These are phyloP conservation scores for Amanita fuliginea DNA, from an alignment of 768 basidiomycete genomes.

Conservation along the genomic window DNA sequence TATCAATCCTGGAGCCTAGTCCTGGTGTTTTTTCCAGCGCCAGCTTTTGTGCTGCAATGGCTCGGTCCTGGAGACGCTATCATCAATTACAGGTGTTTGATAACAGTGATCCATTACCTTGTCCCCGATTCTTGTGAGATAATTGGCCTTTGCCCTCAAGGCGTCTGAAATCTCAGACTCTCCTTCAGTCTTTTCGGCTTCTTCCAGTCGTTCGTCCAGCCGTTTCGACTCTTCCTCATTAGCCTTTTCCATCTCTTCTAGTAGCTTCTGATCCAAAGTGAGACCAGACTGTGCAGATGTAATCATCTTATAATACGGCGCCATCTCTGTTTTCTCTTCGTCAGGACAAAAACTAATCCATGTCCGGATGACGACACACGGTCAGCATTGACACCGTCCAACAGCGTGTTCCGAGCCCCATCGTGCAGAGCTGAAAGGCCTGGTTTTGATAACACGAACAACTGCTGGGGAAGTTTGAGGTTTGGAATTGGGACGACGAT, in stretches of 20 bases:
- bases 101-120: conserved; percentile 33
- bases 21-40: conserved; percentile 91
- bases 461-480: conserved; percentile 66
- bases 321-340: conserved; percentile 55
- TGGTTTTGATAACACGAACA: conserved; percentile 61
- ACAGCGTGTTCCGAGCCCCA: conserved; percentile 48
- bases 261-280: conserved; percentile 38
- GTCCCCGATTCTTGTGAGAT: conserved; percentile 83
- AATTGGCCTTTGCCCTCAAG: conserved; percentile 73
- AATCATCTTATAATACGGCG: conserved; percentile 63
- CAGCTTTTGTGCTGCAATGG: conserved; percentile 68
- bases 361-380: conserved; percentile 33
- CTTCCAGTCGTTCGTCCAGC: conserved; percentile 68
- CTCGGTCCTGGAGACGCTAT: conserved; percentile 55
- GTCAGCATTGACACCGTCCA: conserved; percentile 71
- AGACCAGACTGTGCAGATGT: conserved; percentile 36
- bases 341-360: not conserved
- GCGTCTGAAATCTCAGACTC: conserved; percentile 91
- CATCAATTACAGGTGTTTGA: not conserved
- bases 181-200: conserved; percentile 85
- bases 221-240: conserved; percentile 65
- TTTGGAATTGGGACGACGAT: conserved; percentile 81
- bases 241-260: conserved; percentile 49
- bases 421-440: conserved; percentile 54
- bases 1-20: conserved; percentile 87